Percentiles rank a stretch among this genome's conserved stretches.
Evolutionary conservation across 2,329 filamentous ascomycete species (phyloP).

Genomic region (Colletotrichum ledebouriae): DNA sequence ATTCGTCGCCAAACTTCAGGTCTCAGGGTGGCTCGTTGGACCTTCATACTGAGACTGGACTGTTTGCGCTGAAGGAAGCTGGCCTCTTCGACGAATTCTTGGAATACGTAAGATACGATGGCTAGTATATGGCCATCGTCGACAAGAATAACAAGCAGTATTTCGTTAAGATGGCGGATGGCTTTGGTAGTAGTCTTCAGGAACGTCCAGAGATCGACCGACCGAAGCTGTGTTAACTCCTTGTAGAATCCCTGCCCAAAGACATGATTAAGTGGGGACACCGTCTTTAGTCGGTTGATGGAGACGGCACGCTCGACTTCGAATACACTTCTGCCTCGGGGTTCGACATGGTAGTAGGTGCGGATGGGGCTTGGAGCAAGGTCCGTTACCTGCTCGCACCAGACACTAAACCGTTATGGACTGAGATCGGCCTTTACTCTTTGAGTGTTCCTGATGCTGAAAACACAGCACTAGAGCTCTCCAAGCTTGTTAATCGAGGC

Average conservation of each 20-base stretch:
- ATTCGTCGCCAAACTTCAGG: constrained; percentile 58
- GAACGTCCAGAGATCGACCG: constrained; percentile 69
- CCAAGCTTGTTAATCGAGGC: constrained; percentile 61
- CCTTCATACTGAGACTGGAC: constrained; percentile 64
- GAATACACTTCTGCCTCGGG: constrained; percentile 50
- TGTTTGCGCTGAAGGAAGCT: constrained; percentile 64
- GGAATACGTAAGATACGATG: constrained; percentile 53
- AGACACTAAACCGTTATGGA: constrained; percentile 58
- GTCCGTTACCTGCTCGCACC: constrained; percentile 53
- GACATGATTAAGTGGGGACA: constrained; percentile 62
- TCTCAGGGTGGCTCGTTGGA: constrained; percentile 68
- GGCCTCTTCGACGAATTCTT: constrained; percentile 64
- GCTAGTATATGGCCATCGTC: constrained; percentile 54
- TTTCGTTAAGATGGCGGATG: constrained; percentile 45
- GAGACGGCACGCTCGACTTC: constrained; percentile 54
- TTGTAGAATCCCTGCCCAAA: constrained; percentile 60
- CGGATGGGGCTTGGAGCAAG: constrained; percentile 56
- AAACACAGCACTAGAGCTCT: constrained; percentile 57
- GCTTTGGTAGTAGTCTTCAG: constrained; percentile 47
- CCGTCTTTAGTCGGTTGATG: constrained; percentile 56
- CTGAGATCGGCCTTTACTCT: constrained; percentile 59
- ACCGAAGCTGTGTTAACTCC: constrained; percentile 56
- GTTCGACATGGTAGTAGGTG: constrained; percentile 57
- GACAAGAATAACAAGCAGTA: constrained; percentile 56
- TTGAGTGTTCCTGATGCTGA: constrained; percentile 58